Base-by-base conservation (phyloP, 108 stramenopile species). In the Skeletonema tropicum region DNA sequence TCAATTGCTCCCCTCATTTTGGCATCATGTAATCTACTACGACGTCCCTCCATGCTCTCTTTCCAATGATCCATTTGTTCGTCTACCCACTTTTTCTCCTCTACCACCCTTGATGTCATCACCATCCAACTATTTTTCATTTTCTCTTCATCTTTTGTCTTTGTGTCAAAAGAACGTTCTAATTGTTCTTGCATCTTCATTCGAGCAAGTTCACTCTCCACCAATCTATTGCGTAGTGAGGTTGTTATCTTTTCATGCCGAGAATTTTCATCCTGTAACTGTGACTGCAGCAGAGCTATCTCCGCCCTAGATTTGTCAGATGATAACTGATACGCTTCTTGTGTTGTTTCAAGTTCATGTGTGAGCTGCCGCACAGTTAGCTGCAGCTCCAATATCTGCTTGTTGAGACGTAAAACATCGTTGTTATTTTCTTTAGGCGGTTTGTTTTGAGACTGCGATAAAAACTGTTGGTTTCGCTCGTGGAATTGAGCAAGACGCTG, bases 61-160 rank as follows among this genome's bases (percentile, higher is more conserved):
- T 76, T 76, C 75, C 75, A 76, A 55, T 60, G 49, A 49, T 46
- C 25, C 67, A 76, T 68, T 69, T 76, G 67, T 69, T 68, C 75
- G 25, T 62, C 68, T 3, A 69, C 75, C 75, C 75, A 76, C 33
- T 68, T 67, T 3, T 41, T 46, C 46, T 63, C 67, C 14, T 76
- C 75, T 5, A 30, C 32, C 3, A 76, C 60, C 26, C 60, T 59
- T 25, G 31, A 26, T 19, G 29, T 36, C 60, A 76, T 69, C 12
- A 69, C 61, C 13, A 61, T 63, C 61, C 60, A 76, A 63, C 68
- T n/a, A n/a, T 19, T 49, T 38, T 61, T 69, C 45, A 64, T 13
- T 12, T 58, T 61, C 13, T 66, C 61, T 13, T 68, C 59, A 38
- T 49, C 45, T 57, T 76, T 68, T 19, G 12, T 41, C 17, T 76